These are phyloP conservation scores for Ambrosia hybrid DNA, from an alignment of 140 eudicot species.

Conservation along the genomic window DNA sequence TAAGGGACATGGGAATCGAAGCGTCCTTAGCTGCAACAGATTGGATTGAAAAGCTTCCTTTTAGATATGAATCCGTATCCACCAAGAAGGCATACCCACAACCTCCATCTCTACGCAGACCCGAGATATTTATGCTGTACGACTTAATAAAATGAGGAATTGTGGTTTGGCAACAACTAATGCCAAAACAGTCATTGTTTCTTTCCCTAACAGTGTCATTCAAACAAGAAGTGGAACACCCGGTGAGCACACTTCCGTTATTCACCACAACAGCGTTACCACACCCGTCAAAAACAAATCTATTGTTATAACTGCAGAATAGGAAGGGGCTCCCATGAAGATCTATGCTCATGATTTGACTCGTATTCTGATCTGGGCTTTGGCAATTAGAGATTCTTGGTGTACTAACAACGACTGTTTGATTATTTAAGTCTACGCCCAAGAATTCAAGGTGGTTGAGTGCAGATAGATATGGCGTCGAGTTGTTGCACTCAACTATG, in stretches of 20 bases:
- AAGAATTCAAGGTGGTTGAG: slow-evolving; percentile 9
- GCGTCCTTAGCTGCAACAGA: background rate
- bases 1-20: slow-evolving; percentile 3
- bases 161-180: slow-evolving; percentile 20
- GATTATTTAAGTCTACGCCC: background rate
- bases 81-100: slow-evolving; percentile 17
- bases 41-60: slow-evolving; percentile 3
- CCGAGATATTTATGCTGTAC: background rate
- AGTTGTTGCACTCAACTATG: slow-evolving; percentile 3
- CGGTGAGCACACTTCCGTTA: background rate
- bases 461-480: background rate
- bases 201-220: background rate
- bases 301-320: background rate
- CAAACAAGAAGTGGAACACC: slow-evolving; percentile 21
- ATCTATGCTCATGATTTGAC: slow-evolving; percentile 1
- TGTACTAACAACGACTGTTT: background rate
- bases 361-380: background rate
- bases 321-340: slow-evolving; percentile 14
- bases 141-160: slow-evolving; percentile 4
- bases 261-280: slow-evolving; percentile 13
- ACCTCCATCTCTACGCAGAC: background rate
- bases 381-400: background rate
- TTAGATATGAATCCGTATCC: background rate
- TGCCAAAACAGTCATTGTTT: slow-evolving; percentile 4
- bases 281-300: slow-evolving; percentile 14